Base-by-base conservation (phyloP, 495 filamentous ascomycete genomes). In the Clohesyomyces aquaticus region DNA sequence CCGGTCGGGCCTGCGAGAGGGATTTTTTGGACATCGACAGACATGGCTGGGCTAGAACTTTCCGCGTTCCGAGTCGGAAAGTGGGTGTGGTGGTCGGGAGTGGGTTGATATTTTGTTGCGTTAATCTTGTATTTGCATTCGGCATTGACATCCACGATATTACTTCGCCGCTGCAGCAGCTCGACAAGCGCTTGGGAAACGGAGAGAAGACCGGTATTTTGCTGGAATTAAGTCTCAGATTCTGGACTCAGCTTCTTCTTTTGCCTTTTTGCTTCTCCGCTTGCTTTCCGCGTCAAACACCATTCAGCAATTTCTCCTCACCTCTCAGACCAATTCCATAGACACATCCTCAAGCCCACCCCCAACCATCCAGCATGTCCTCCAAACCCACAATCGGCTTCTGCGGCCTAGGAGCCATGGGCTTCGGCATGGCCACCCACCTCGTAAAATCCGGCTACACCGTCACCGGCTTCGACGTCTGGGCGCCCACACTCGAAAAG, bases 381-480 rank as follows among this genome's bases (percentile, higher is more conserved):
- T 52, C 56, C 47, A 69, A 69, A 63, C 61, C 85, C 9, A 76
- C 79, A 49, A 76, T 92, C 56, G 84, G 87, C 65, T 93, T 93
- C 76, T 87, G 90, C 60, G 90, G 90, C 79, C 87, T 94, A 6
- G 90, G 90, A 65, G 90, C 90, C 77, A 94, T 93, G 90, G 90
- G 90, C 70, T 90, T 89, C 72, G 89, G 89, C 65, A 93, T 93
- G 88, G 90, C 90, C 68, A 87, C 85, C 41, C 82, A 91, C 68
- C 84, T 94, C 47, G 76, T 92, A 65, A 87, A 86, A 68, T 75
- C 84, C 45, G 85, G 85, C 59, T 88, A 87, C 71, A 48, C 76
- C 1, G 87, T 94, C 19, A 88, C 84, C 32, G 89, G 88, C 49
- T 94, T 85, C 72, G 90, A 94, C 71, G 82, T 92, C 59, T 91